Base-by-base conservation (phyloP, 2,329 filamentous ascomycete genomes). In the Sporothrix schenckii region DNA sequence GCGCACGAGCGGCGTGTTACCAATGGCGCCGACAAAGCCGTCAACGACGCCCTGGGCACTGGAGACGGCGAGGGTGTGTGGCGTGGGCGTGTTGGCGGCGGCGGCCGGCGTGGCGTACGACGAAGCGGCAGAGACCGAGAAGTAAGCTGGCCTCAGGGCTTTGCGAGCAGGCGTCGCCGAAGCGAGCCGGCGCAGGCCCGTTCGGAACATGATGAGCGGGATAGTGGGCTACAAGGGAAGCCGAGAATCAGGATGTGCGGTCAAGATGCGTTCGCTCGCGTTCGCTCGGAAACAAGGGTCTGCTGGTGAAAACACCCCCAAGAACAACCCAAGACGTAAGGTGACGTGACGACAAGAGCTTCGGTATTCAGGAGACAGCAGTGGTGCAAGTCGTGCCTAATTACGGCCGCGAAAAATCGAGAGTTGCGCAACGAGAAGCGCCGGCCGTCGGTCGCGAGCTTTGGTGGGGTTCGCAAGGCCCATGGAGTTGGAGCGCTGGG, bases 1-100 rank as follows among this genome's bases (percentile, higher is more conserved):
- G 65, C 92, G 90, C 80, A 99, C 97, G 69, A 99, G 87, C 0
- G 95, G 94, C 0, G 95, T 99, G 81, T 98, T 98, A 74, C 95
- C 95, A 82, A 99, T 98, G 69, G 95, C 95, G 97, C 92, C 93
- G 69, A 92, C 89, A 75, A 97, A 85, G 61, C 92, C 90, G 78
- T 90, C 87, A 66, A 92, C 89, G 71, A 92, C 82, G 70, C 92
- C 91, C 80, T 97, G 93, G 41, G 92, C 92, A 77, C 88, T 88
- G 54, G 92, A 93, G 71, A 97, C 89, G 73, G 86, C 86, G 72
- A 94, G 83, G 39, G 89, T 89, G 77, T 92, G 88, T 60, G 86
- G 77, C 79, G 83, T 83, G 52, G 85, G 84, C 56, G 79, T 78
- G 66, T 71, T 69, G 11, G 70, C 66, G 6, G 69, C 50, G 56